Base-by-base conservation (phyloP, 1,284 basidiomycete genomes). In the Tilletia walkeri region DNA sequence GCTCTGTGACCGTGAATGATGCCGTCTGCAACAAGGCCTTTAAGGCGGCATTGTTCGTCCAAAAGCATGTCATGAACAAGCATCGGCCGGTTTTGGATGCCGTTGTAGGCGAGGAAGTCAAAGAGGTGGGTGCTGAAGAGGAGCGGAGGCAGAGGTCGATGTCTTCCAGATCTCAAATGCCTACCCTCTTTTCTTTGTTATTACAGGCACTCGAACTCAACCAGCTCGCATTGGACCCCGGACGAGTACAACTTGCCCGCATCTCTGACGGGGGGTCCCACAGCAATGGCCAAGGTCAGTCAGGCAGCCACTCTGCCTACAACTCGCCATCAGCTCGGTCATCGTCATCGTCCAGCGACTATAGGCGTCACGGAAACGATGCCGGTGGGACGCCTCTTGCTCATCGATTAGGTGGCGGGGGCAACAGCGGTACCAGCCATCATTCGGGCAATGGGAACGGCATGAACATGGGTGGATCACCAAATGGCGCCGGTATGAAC, bases 31-130 rank as follows among this genome's bases (percentile, higher is more conserved):
- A 75, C 65, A 82, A 82, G 70, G 75, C 78, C 7, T 82, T 82
- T 74, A 80, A 77, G 65, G 78, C 77, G 18, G 69, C 69, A 20
- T 70, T 72, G 45, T 81, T 80, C 69, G 77, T 80, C 3, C 76
- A 77, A 69, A 81, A 82, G 77, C 81, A 82, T 65, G 70, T 82
- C 1, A 65, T 75, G 48, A 81, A 80, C 72, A 81, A 80, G 70
- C 81, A 82, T 65, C 67, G 72, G 30, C 71, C 66, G 1, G 70
- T 77, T 30, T 72, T 80, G 61, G 75, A 79, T 41, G 7, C 47
- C 2, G 38, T 56, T 6, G 72, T 71, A 1, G 41, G 49, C 2
- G 66, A 59, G 30, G 47, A 69, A 49, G 38, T 76, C 65, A 63
- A 75, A 7, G 73, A 76, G 45, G 69, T 70, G 53, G 18, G 69